These are phyloP conservation scores for Rhodosporidiobolus odoratus DNA, from an alignment of 768 basidiomycete genomes.

Conservation along the genomic window DNA sequence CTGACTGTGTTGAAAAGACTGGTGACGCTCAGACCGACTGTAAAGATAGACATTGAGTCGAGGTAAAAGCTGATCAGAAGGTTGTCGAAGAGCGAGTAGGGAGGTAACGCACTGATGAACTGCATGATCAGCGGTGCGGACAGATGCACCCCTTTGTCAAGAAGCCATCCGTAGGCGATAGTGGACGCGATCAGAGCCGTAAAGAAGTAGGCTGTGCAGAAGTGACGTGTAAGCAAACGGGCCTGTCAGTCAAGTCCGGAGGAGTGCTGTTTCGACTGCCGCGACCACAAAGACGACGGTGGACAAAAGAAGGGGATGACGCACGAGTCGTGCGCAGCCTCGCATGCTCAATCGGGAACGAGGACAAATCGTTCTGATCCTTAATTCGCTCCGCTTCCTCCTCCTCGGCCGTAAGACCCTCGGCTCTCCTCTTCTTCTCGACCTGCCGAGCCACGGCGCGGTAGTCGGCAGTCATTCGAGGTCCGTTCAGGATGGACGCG, in stretches of 20 bases:
- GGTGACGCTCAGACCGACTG: conserved; percentile 35
- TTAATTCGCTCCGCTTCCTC: conserved; percentile 22
- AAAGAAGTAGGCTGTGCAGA: conserved; percentile 31
- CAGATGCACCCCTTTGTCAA: conserved; percentile 40
- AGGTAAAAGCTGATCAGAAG: not conserved
- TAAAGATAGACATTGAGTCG: too few species aligned
- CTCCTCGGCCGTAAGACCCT: conserved; percentile 23
- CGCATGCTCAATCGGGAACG: conserved; percentile 44
- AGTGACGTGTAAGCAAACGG: not conserved
- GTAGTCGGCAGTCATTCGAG: conserved; percentile 64
- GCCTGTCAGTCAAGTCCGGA: too few species aligned
- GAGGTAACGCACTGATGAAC: conserved; percentile 37
- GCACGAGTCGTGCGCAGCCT: conserved; percentile 39
- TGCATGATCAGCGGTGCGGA: conserved; percentile 43
- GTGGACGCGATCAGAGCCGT: conserved; percentile 20
- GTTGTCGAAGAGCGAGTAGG: not conserved
- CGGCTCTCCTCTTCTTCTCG: conserved; percentile 27
- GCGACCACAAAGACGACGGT: not conserved
- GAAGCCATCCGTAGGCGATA: conserved; percentile 43
- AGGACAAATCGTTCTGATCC: conserved; percentile 40
- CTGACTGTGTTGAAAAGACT: conserved; percentile 30
- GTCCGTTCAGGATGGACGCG: conserved; percentile 60
- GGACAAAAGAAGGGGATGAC: not conserved
- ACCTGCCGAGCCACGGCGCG: conserved; percentile 47
- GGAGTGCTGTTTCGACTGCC: not conserved